phyloP scores from a whole-genome alignment of 768 basidiomycete species.

The Calocera viscosa region DNA sequence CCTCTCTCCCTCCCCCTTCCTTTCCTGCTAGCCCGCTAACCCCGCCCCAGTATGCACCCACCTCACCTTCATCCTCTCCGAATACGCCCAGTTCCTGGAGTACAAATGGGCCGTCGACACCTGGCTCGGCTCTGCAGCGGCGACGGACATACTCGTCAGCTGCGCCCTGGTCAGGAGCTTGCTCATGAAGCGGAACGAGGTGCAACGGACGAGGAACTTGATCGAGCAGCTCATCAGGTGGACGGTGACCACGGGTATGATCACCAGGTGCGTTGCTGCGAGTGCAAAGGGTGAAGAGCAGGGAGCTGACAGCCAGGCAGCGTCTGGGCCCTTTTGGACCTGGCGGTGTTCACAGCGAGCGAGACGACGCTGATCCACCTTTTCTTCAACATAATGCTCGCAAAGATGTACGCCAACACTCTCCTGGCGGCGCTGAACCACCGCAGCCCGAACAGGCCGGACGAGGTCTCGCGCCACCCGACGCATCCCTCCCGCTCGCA shows the following conservation, averaged over 20 bases:
- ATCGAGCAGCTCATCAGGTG: neutral
- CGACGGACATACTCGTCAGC: neutral
- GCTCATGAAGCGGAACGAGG: conserved; percentile 5
- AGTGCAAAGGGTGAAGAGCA: neutral
- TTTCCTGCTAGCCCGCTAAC: neutral
- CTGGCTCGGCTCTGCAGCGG: neutral
- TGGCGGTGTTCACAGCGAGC: neutral
- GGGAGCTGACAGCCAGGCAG: neutral
- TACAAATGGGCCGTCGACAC: conserved; percentile 7
- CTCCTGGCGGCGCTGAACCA: conserved; percentile 4
- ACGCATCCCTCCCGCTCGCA: neutral
- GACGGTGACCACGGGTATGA: conserved; percentile 1
- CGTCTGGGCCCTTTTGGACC: neutral
- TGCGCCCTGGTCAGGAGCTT: neutral
- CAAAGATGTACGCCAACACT: conserved; percentile 1
- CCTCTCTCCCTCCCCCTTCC: neutral
- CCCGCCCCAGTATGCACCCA: neutral
- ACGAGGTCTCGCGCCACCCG: neutral
- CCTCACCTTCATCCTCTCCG: conserved; percentile 3
- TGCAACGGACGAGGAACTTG: conserved; percentile 7
- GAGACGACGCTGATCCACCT: conserved; percentile 4
- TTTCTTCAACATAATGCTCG: conserved; percentile 7
- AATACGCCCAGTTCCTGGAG: conserved; percentile 3
- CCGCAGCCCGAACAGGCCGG: neutral
- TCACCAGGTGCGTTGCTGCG: neutral